A percentile compares a stretch with the other conserved stretches of the same genome.
Evolutionary conservation across 805 yeast genomes (phyloP).

Genomic region (Candida boidinii): DNA sequence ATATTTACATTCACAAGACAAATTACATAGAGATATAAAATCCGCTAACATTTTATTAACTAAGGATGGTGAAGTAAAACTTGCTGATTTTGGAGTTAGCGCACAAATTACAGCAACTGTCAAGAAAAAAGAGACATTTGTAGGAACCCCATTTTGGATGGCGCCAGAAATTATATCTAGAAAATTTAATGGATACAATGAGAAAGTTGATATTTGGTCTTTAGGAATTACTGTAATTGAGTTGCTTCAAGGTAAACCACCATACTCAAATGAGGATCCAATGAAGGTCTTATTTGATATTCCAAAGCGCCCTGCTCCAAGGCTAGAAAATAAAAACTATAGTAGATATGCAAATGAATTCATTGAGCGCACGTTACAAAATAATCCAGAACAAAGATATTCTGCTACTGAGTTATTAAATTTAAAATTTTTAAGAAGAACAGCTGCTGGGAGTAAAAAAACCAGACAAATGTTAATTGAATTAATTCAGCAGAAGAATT

Average conservation of each 20-base stretch:
- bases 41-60: conserved; percentile 83
- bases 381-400: conserved; percentile 60
- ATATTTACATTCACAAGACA: conserved; percentile 66
- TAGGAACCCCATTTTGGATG: conserved; percentile 98
- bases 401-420: conserved; percentile 47
- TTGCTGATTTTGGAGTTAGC: conserved; percentile 92
- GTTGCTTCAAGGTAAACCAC: conserved; percentile 75
- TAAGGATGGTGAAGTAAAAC: conserved; percentile 57
- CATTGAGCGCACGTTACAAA: conserved; percentile 55
- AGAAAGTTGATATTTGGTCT: conserved; percentile 93
- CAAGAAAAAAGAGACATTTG: conserved; percentile 62
- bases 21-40: conserved; percentile 85
- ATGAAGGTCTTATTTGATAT: conserved; percentile 67
- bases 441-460: conserved; percentile 23
- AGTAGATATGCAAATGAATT: conserved; percentile 28
- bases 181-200: conserved; percentile 68
- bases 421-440: conserved; percentile 45
- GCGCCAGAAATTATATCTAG: conserved; percentile 86
- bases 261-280: conserved; percentile 65
- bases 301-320: conserved; percentile 59
- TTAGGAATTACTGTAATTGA: conserved; percentile 90
- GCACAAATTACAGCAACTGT: conserved; percentile 61
- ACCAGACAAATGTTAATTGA: conserved; percentile 9
- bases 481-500: conserved; percentile 2
- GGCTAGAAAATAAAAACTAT: conserved; percentile 39